These are phyloP conservation scores for Chlorella sp. DNA, from an alignment of 139 green algal genomes.

Conservation along the genomic window DNA sequence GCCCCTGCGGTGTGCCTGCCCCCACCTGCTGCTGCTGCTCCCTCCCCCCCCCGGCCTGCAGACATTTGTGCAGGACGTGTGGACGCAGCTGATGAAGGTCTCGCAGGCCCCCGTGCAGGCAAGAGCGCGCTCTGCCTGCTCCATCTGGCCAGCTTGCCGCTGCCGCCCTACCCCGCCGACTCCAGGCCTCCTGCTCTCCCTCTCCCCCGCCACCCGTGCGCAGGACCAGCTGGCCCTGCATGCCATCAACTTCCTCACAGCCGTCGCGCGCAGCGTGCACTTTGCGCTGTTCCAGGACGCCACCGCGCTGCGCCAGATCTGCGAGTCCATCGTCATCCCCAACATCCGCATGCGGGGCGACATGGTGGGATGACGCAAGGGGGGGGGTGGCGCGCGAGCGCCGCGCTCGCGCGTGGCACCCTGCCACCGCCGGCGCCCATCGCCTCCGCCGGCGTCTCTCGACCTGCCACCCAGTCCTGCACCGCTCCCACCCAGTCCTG, in stretches of 20 bases:
- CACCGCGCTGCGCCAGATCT: slow-evolving; percentile 70
- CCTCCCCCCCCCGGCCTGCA: slow-evolving; percentile 31
- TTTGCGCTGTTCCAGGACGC: slow-evolving; percentile 76
- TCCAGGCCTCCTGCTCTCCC: background rate
- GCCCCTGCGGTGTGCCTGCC: background rate
- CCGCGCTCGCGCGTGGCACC: too few relatives aligned
- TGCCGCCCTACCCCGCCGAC: background rate
- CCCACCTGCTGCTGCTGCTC: background rate
- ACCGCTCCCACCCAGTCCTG: background rate
- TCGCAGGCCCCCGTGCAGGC: slow-evolving; percentile 41
- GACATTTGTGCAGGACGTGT: slow-evolving; percentile 84
- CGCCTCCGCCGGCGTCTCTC: too few relatives aligned
- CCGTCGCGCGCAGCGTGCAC: slow-evolving; percentile 85
- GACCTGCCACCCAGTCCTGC: too few relatives aligned
- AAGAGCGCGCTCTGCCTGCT: background rate
- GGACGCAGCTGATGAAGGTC: slow-evolving; percentile 86
- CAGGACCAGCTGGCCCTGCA: slow-evolving; percentile 92
- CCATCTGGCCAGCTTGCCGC: background rate
- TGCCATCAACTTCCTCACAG: slow-evolving; percentile 93
- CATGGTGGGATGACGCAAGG: slow-evolving; percentile 31
- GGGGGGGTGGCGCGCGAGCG: background rate
- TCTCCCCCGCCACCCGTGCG: background rate
- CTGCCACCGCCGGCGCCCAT: too few relatives aligned
- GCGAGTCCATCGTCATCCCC: slow-evolving; percentile 87
- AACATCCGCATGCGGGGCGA: slow-evolving; percentile 72